phyloP scores from a whole-genome alignment of 2,329 filamentous ascomycete genomes.

The Neocatenulostroma microsporum region DNA sequence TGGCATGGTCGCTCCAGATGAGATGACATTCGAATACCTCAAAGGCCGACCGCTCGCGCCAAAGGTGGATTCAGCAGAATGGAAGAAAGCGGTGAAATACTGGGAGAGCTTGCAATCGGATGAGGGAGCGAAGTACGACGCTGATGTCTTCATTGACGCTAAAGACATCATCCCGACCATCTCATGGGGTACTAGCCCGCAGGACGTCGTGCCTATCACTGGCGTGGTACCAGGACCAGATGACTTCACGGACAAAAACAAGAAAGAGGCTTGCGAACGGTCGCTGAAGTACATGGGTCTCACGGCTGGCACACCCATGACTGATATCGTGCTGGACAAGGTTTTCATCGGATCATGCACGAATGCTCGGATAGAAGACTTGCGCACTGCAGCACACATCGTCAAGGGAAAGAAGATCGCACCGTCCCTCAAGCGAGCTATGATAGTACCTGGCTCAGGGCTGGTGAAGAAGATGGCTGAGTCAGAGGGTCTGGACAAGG shows the following conservation, averaged over 20 bases:
- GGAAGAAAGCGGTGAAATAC: slow-evolving; percentile 80
- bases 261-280: slow-evolving; percentile 70
- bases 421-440: slow-evolving; percentile 79
- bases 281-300: slow-evolving; percentile 97
- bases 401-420: slow-evolving; percentile 84
- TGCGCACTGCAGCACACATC: slow-evolving; percentile 76
- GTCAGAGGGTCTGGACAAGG: slow-evolving; percentile 82
- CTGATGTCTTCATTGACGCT: slow-evolving; percentile 78
- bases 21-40: slow-evolving; percentile 90
- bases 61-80: slow-evolving; percentile 73
- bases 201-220: slow-evolving; percentile 93
- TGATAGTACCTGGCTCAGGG: slow-evolving; percentile 94
- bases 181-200: slow-evolving; percentile 94
- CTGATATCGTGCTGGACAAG: slow-evolving; percentile 90
- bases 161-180: slow-evolving; percentile 92
- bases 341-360: slow-evolving; percentile 98
- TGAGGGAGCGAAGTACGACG: slow-evolving; percentile 79
- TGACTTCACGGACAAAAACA: slow-evolving; percentile 69
- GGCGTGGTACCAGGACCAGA: slow-evolving; percentile 85
- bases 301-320: slow-evolving; percentile 74
- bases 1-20: slow-evolving; percentile 93
- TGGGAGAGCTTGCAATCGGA: slow-evolving; percentile 85
- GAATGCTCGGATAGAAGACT: slow-evolving; percentile 92
- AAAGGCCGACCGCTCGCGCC: slow-evolving; percentile 85
- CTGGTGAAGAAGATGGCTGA: slow-evolving; percentile 90